Evolutionary conservation across 345 rosid genomes (phyloP).

Genomic region (Geranium rotundifolium): DNA sequence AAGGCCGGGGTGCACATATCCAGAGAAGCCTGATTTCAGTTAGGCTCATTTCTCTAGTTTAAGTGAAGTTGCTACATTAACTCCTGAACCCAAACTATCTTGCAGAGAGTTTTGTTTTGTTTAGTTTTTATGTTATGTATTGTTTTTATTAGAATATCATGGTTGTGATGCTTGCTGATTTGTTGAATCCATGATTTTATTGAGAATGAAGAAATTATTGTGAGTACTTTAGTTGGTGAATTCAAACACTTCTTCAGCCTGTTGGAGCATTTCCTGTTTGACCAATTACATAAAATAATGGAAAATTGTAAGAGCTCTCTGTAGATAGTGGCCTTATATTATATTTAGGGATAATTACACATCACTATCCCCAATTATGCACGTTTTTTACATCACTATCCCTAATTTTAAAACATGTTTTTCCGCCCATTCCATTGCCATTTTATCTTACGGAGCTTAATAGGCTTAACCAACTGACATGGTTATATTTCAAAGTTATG

Average conservation of each 20-base stretch:
- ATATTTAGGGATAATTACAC: too few relatives aligned
- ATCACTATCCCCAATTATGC: too few relatives aligned
- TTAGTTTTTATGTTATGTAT: too few relatives aligned
- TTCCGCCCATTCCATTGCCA: too few relatives aligned
- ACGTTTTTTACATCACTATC: too few relatives aligned
- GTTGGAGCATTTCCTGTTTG: conserved; percentile 19
- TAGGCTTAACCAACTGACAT: too few relatives aligned
- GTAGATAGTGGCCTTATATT: too few relatives aligned
- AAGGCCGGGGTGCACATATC: conserved; percentile 91
- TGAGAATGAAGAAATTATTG: conserved; percentile 26
- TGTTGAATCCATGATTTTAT: conserved; percentile 2
- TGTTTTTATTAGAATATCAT: background rate
- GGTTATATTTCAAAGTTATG: too few relatives aligned
- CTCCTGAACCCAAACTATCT: background rate
- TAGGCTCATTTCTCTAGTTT: conserved; percentile 7
- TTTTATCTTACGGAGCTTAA: too few relatives aligned
- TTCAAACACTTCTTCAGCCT: conserved; percentile 21
- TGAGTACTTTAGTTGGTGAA: conserved; percentile 10
- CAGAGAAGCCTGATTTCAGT: conserved; percentile 42
- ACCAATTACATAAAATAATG: too few relatives aligned
- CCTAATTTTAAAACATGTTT: too few relatives aligned
- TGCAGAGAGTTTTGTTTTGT: background rate
- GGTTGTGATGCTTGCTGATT: background rate
- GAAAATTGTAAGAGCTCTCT: too few relatives aligned
- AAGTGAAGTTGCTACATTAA: background rate